Base-by-base conservation (phyloP, 805 yeast species). In the Sungouiozyma ichnusensis region DNA sequence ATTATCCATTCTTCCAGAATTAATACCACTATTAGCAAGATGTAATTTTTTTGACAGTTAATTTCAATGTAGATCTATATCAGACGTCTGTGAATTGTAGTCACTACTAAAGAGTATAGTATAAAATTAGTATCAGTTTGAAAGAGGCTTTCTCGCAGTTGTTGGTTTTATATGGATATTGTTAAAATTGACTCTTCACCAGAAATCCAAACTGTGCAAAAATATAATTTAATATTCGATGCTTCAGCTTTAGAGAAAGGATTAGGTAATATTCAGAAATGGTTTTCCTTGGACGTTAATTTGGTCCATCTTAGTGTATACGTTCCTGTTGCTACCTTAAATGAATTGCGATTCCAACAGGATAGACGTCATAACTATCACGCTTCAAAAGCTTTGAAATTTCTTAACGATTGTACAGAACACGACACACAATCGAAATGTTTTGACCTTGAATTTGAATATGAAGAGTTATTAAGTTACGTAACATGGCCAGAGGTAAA, bases 241-340 rank as follows among this genome's bases (percentile, higher is more conserved):
- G 82, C 80, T 16, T 73, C 84, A 5, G 79, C 84, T 2, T 68
- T 81, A 46, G 76, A 77, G 16, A 73, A 79, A 42, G 90, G 86
- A 2, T 66, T 81, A 36, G 85, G 84, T 0, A 77, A 76, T 51
- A 68, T 81, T 52, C 76, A 76, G 54, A 63, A 76, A 50, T 81
- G 87, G 87, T 66, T 71, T 16, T n/a, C 20, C 16, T 33, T 35
- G 38, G 40, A 46, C 16, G 42, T 45, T 4, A 46, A 50, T 6
- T 44, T 50, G 29, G 47, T 48, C 55, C 66, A 38, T 38, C 61
- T 47, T 56, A 78, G 42, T 69, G 63, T 59, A 62, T 81, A 50
- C 80, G 84, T 18, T 54, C 75, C 41, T 69, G 76, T 59, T 1
- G 57, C 40, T 47, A 64, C 85, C 0, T 60, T 81, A 41, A 71